Percentiles rank a stretch among this genome's conserved stretches.
Conservation (phyloP, 1,284 basidiomycete genomes). For the Pterulicium gracile region DNA sequence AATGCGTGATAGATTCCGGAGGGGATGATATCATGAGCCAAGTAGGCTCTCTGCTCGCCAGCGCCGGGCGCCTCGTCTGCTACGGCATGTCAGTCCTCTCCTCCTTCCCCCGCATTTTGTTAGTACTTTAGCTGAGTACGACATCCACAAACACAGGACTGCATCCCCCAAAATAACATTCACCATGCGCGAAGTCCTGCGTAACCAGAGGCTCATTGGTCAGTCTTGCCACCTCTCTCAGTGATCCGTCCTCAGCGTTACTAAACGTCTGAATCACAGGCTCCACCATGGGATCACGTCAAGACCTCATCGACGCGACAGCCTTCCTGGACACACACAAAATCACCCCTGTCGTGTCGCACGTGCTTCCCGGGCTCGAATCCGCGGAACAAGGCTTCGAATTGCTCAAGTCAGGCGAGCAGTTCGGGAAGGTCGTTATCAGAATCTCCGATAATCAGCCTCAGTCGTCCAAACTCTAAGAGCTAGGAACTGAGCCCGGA, state of each 20-base stretch:
- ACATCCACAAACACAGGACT: conserved; percentile 41
- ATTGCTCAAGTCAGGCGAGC: conserved; percentile 46
- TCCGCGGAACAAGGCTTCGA: conserved; percentile 63
- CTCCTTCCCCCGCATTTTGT: conserved; percentile 9
- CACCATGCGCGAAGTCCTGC: conserved; percentile 75
- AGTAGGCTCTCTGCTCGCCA: conserved; percentile 47
- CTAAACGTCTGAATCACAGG: conserved; percentile 27
- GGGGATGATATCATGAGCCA: conserved; percentile 69
- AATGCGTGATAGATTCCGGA: conserved; percentile 73
- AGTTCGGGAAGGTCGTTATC: conserved; percentile 73
- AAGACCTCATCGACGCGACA: conserved; percentile 66
- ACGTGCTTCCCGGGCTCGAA: conserved; percentile 61
- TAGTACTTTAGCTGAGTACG: conserved; percentile 6
- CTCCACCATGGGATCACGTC: conserved; percentile 78
- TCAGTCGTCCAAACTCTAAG: too few relatives aligned
- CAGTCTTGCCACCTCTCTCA: conserved; percentile 13
- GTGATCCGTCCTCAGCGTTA: conserved; percentile 7
- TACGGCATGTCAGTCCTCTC: conserved; percentile 59
- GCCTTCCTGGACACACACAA: conserved; percentile 57
- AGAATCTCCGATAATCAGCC: background rate
- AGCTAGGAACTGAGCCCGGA: too few relatives aligned
- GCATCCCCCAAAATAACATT: conserved; percentile 51
- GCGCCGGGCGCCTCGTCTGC: conserved; percentile 64
- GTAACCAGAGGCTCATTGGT: conserved; percentile 71
- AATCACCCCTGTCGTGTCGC: conserved; percentile 68